These are phyloP conservation scores for Erythrobasidium hasegawianum DNA, from an alignment of 1,284 basidiomycete genomes.

Conservation along the genomic window DNA sequence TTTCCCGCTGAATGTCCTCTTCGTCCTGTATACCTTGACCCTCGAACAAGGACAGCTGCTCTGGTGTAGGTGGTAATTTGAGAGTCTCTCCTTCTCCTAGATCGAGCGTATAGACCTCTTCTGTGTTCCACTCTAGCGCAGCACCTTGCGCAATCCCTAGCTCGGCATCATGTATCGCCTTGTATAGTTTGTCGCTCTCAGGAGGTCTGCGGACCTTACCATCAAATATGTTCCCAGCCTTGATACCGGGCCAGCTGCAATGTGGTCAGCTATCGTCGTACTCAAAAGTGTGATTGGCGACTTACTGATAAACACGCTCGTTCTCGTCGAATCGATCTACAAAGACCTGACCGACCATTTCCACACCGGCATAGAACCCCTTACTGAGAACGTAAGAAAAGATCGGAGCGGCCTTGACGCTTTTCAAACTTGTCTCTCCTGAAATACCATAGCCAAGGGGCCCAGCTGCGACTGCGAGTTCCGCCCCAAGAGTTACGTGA, in stretches of 20 bases:
- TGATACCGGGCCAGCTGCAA: constrained; percentile 12
- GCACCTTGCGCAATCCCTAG: constrained; percentile 54
- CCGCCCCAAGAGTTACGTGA: constrained; percentile 55
- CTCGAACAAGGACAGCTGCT: constrained; percentile 48
- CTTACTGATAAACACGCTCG: constrained; percentile 37
- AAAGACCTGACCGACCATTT: constrained; percentile 54
- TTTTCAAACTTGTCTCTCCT: constrained; percentile 52
- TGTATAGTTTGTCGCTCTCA: constrained; percentile 51
- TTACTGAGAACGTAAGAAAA: constrained; percentile 51
- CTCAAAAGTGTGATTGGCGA: constrained; percentile 46
- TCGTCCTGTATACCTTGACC: constrained; percentile 42
- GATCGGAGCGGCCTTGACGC: constrained; percentile 48
- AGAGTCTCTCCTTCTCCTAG: constrained; percentile 50
- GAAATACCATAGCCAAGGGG: constrained; percentile 55
- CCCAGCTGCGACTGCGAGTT: constrained; percentile 55
- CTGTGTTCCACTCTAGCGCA: constrained; percentile 43
- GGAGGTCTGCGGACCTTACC: constrained; percentile 53
- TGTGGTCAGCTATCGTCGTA: not conserved
- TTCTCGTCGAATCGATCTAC: constrained; percentile 46
- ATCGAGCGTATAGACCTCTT: constrained; percentile 37
- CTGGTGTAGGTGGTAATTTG: constrained; percentile 53
- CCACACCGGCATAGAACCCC: constrained; percentile 54
- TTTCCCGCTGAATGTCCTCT: constrained; percentile 26
- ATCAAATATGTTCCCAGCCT: constrained; percentile 40
- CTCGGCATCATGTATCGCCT: constrained; percentile 55